Evolutionary conservation across 257 asterid species (phyloP).

Genomic region (Solanum raphanifolium): DNA sequence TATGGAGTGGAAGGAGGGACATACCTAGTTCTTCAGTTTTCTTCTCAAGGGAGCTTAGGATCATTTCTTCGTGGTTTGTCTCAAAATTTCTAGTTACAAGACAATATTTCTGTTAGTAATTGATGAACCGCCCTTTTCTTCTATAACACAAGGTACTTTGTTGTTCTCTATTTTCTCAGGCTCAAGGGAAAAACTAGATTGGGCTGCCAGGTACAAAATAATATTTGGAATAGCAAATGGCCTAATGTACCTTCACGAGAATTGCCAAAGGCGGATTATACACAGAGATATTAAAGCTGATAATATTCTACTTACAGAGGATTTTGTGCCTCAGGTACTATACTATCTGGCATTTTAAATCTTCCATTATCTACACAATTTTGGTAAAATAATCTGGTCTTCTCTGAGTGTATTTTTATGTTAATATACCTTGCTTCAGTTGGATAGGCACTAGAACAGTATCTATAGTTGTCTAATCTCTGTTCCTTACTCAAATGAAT

Average conservation of each 20-base stretch:
- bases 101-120: not conserved
- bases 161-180: conserved; percentile 16
- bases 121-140: not conserved
- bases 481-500: not conserved
- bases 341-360: not conserved
- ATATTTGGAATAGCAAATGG: conserved; percentile 63
- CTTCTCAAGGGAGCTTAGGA: conserved; percentile 55
- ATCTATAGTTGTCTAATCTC: not conserved
- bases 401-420: not conserved
- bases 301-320: conserved; percentile 53
- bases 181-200: conserved; percentile 26
- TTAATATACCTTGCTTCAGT: not conserved
- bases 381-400: not conserved
- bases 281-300: conserved; percentile 67
- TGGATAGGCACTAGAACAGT: not conserved
- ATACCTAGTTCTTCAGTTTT: conserved; percentile 44
- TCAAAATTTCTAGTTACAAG: not conserved
- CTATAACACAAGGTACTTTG: not conserved
- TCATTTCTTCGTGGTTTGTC: conserved; percentile 50
- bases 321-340: conserved; percentile 53
- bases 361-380: not conserved
- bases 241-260: conserved; percentile 49
- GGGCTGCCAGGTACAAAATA: conserved; percentile 54
- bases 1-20: conserved; percentile 74
- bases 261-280: conserved; percentile 48